Conservation (phyloP, 257 asterid species). For the Ilex aquifolium region DNA sequence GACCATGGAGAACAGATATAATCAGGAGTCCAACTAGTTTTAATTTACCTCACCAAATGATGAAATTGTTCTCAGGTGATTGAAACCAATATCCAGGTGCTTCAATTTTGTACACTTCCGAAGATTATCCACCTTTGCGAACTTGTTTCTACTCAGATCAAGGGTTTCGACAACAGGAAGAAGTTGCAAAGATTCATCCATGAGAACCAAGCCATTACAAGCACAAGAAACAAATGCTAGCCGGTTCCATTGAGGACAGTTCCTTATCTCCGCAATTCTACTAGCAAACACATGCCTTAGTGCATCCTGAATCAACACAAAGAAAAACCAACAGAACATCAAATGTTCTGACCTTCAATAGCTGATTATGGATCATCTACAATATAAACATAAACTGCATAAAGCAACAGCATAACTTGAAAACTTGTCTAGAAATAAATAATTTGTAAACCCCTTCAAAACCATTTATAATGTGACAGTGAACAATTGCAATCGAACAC, state of each 20-base stretch:
- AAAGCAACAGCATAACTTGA: background rate
- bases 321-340: background rate
- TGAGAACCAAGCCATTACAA: slow-evolving; percentile 70
- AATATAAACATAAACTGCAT: background rate
- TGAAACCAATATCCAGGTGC: slow-evolving; percentile 88
- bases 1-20: background rate
- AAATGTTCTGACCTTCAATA: background rate
- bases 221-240: slow-evolving; percentile 88
- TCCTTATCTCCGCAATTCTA: slow-evolving; percentile 81
- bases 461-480: too few species aligned
- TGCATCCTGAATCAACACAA: slow-evolving; percentile 56
- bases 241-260: slow-evolving; percentile 80
- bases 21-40: background rate
- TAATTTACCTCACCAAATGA: slow-evolving; percentile 65
- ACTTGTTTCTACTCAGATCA: slow-evolving; percentile 90
- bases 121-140: slow-evolving; percentile 85
- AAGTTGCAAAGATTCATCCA: slow-evolving; percentile 96
- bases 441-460: too few species aligned
- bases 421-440: background rate
- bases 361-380: background rate
- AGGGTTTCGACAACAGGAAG: slow-evolving; percentile 88
- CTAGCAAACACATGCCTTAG: slow-evolving; percentile 84
- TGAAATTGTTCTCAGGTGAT: slow-evolving; percentile 73
- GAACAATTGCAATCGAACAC: too few species aligned
- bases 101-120: slow-evolving; percentile 75